Evolutionary conservation across 768 basidiomycete species (phyloP).

Genomic region (Termitomyces sp.): DNA sequence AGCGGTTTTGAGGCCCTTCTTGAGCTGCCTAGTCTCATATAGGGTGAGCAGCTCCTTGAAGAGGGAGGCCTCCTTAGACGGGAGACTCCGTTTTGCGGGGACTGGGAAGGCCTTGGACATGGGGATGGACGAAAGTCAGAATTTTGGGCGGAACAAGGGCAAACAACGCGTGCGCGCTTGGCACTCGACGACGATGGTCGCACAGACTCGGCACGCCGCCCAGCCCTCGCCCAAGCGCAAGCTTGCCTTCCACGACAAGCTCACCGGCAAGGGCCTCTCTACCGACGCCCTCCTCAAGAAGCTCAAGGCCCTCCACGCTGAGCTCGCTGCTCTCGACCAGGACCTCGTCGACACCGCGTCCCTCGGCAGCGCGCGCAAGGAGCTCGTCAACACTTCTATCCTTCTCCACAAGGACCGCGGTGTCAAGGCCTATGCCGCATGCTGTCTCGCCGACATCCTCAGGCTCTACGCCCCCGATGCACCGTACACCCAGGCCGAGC

Average conservation of each 20-base stretch:
- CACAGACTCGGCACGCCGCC: constrained; percentile 61
- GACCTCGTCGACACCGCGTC: constrained; percentile 75
- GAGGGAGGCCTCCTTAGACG: constrained; percentile 77
- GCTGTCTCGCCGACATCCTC: constrained; percentile 92
- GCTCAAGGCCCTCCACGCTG: constrained; percentile 69
- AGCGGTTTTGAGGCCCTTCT: constrained; percentile 85
- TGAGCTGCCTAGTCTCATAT: constrained; percentile 86
- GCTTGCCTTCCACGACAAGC: constrained; percentile 76
- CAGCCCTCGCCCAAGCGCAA: constrained; percentile 50
- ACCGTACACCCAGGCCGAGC: constrained; percentile 83
- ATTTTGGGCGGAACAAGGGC: constrained; percentile 21
- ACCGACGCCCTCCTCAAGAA: constrained; percentile 85
- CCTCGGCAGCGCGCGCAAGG: constrained; percentile 62
- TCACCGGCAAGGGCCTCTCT: constrained; percentile 67
- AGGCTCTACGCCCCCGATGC: constrained; percentile 95
- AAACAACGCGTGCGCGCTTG: constrained; percentile 38
- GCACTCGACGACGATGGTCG: constrained; percentile 48
- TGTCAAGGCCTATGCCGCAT: constrained; percentile 91
- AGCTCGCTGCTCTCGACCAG: constrained; percentile 83
- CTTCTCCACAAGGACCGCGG: constrained; percentile 94
- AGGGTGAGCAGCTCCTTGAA: constrained; percentile 84
- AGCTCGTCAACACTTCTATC: constrained; percentile 74
- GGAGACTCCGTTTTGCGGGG: constrained; percentile 51
- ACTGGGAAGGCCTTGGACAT: constrained; percentile 32
- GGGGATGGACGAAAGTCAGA: constrained; percentile 6